phyloP scores from a whole-genome alignment of 768 basidiomycete species.

The Mycena galopus region DNA sequence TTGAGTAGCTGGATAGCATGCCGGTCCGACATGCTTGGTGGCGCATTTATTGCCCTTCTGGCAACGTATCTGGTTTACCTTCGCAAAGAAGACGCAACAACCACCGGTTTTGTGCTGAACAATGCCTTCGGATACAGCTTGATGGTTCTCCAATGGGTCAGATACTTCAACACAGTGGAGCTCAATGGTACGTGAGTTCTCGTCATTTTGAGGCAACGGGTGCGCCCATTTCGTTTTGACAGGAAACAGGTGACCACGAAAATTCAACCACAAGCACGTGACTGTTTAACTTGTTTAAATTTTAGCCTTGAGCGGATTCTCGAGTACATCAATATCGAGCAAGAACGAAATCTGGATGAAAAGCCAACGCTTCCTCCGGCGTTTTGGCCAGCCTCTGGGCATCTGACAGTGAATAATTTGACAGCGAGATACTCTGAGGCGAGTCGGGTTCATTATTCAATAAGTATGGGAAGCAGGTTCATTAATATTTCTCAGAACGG shows the following conservation, averaged over 20 bases:
- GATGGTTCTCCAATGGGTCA: neutral
- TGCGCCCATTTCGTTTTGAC: neutral
- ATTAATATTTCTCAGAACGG: neutral
- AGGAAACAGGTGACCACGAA: neutral
- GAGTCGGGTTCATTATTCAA: neutral
- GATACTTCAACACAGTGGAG: neutral
- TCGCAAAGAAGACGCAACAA: neutral
- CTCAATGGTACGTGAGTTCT: neutral
- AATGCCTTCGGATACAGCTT: neutral
- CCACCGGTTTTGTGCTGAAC: neutral
- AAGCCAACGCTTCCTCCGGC: neutral
- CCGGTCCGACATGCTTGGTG: neutral
- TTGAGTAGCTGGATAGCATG: neutral
- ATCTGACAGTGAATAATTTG: neutral
- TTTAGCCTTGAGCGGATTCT: neutral
- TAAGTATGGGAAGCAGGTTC: too few species aligned
- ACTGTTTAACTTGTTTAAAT: neutral
- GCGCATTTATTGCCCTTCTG: neutral
- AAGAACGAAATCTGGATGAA: neutral
- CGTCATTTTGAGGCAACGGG: neutral
- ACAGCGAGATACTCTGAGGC: neutral
- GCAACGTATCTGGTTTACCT: neutral
- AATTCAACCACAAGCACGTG: conserved; percentile 1
- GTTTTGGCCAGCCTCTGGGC: neutral
- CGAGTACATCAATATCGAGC: neutral